Evolutionary conservation across 2,329 filamentous ascomycete species (phyloP), one percentile per base, ranked within the genome.

Genomic region (Monascus ruber): DNA sequence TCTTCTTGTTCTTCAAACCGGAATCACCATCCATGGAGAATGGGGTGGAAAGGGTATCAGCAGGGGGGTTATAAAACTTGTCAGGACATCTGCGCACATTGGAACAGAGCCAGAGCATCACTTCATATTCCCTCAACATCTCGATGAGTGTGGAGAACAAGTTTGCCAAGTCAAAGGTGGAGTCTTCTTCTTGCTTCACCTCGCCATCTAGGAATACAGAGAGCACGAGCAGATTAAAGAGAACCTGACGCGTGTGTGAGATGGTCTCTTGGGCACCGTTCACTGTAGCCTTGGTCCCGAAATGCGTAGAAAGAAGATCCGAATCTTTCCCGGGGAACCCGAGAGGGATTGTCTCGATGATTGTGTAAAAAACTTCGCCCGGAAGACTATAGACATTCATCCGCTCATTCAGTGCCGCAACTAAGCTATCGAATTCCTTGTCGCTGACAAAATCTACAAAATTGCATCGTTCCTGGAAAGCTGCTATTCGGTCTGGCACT

Each of bases 191-290:
- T 47, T 79, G 76, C 42, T 88, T 83, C 38, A 85, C 75, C 54
- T 91, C 85, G 31, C 80, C 81, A 57, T 91, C 83, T 72, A 96
- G 82, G 59, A 95, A 87, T 6, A 91, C 74, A 10, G 94, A 71
- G 5, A 98, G 72, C 2, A 91, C 73, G 2, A 96, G 68, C 42
- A 96, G 76, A 53, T 89, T 86, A 45, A 93, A 78, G 37, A 93
- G 77, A 6, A 91, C 70, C 43, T 77, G 77, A 64, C 79, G 80
- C 43, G 83, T 81, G 27, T 85, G 64, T 37, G 82, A 73, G 5
- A 91, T 74, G 8, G 76, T 81, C 55, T 96, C 87, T 53, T 89
- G 83, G 0, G 84, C 78, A 5, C 85, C 81, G 44, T 79, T 80
- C 7, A 94, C 75, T 9, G 87, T 69, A 2, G 87, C 65, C 48